Base-by-base conservation (phyloP, 257 asterid genomes). In the Mitragyna speciosa region DNA sequence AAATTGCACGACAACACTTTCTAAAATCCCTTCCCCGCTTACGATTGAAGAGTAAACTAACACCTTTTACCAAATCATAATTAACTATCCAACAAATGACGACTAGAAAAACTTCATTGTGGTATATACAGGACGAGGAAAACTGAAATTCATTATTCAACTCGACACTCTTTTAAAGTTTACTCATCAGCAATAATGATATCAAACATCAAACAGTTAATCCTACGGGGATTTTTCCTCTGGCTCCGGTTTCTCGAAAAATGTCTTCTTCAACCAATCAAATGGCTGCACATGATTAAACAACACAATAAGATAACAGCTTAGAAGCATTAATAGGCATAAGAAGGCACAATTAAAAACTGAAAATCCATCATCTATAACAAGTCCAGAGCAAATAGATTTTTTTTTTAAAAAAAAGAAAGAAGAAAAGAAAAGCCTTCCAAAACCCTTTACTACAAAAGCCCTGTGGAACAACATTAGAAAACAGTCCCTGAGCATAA, bases 181-280 rank as follows among this genome's bases (percentile, higher is more conserved):
- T 83, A 43, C 56, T 76, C 79, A 81, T 84, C 83, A 81, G 82
- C 83, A 79, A 85, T 77, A 86, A 78, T 56, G 31, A 58, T 31
- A 80, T 33, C 69, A 75, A 69, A 76, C 39, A 79, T 82, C 78
- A 80, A 78, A 78, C 77, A 63, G 64, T 63, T 59, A 73, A 70
- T 76, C 65, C 84, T 81, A 72, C 79, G 63, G 73, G 86, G 93
- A 89, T 73, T 89, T 89, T 82, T 79, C 89, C 83, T 95, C 97
- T 20, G 96, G 81, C 36, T 78, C 85, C 22, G 92, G 63, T 84
- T 91, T 91, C 92, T 93, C 96, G 6, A 95, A 81, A 75, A 95
- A 89, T 31, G 96, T 92, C 95, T 93, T 93, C 92, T 82, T 92
- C 78, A 95, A 73, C 92, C 90, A 95, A 90, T 92, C 89, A 74